Conservation (phyloP, 352 stramenopile species). For the Thraustochytrium sp. region DNA sequence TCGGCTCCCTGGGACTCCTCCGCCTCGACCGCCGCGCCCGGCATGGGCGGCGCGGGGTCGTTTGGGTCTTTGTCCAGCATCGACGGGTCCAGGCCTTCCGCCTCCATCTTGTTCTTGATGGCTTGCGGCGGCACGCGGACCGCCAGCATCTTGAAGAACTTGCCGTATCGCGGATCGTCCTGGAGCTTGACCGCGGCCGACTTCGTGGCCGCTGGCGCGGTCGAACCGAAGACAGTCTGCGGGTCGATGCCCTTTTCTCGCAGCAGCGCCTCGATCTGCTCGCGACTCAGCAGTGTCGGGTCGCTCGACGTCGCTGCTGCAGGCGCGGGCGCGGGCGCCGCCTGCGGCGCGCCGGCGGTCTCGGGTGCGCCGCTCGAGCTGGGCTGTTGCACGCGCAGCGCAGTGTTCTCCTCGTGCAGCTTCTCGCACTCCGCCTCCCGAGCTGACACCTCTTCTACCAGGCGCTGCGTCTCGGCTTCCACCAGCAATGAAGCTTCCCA, state of each 20-base stretch:
- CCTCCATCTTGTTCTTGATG: conserved; percentile 83
- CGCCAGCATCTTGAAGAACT: conserved; percentile 91
- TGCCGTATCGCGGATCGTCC: conserved; percentile 67
- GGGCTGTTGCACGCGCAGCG: neutral
- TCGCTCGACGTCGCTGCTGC: neutral
- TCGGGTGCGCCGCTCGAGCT: neutral
- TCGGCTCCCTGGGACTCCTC: conserved; percentile 41
- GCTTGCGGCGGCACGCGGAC: conserved; percentile 77
- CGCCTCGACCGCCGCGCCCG: conserved; percentile 59
- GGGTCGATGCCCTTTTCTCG: neutral
- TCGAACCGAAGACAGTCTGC: neutral
- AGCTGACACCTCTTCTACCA: neutral
- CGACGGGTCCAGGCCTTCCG: conserved; percentile 61
- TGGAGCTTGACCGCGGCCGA: conserved; percentile 48
- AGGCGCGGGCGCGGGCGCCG: neutral
- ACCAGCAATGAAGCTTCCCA: neutral
- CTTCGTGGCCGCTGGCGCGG: neutral
- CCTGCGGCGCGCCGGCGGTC: neutral
- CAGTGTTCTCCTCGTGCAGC: neutral
- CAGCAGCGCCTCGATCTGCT: neutral
- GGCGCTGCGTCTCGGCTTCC: neutral
- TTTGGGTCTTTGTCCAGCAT: conserved; percentile 62
- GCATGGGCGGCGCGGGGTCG: neutral
- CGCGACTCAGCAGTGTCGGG: neutral
- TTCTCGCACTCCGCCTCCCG: neutral